Conservation (phyloP, 345 rosid species). For the Combretum micranthum region DNA sequence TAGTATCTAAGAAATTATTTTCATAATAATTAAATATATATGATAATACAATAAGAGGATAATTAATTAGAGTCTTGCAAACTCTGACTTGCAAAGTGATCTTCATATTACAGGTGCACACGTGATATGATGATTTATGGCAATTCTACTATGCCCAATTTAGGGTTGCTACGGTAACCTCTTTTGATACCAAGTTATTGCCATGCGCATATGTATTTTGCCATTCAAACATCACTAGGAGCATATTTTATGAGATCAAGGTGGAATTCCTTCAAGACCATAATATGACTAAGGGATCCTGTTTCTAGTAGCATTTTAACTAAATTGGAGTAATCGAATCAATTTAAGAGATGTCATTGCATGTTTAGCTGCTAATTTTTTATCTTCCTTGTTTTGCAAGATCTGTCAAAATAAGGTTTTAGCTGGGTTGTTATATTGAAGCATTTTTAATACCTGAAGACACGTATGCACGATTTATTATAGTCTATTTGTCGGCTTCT, state of each 20-base stretch:
- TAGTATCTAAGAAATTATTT: too few relatives aligned
- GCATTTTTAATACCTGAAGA: conserved; percentile 38
- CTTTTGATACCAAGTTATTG: conserved; percentile 48
- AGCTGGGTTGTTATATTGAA: too few relatives aligned
- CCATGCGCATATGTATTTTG: conserved; percentile 40
- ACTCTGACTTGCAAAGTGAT: too few relatives aligned
- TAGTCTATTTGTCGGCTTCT: conserved; percentile 38
- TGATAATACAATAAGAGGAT: too few relatives aligned
- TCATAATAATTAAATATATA: too few relatives aligned
- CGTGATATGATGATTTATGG: too few relatives aligned
- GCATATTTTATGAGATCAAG: conserved; percentile 44
- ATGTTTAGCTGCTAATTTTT: background rate
- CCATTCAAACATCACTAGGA: conserved; percentile 47
- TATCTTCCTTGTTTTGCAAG: too few relatives aligned
- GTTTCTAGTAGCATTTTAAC: background rate
- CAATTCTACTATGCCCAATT: too few relatives aligned
- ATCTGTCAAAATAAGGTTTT: too few relatives aligned
- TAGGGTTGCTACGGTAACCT: conserved; percentile 19
- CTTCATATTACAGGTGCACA: too few relatives aligned
- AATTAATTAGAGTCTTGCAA: too few relatives aligned
- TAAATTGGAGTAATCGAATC: background rate
- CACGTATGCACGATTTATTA: conserved; percentile 38
- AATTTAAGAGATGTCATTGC: background rate
- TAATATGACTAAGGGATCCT: conserved; percentile 31
- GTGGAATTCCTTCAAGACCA: conserved; percentile 52